Percentiles rank a stretch among this genome's conserved stretches.
These are phyloP conservation scores for Penicillium sclerotigenum DNA, from an alignment of 2,329 filamentous ascomycete species.

Conservation along the genomic window DNA sequence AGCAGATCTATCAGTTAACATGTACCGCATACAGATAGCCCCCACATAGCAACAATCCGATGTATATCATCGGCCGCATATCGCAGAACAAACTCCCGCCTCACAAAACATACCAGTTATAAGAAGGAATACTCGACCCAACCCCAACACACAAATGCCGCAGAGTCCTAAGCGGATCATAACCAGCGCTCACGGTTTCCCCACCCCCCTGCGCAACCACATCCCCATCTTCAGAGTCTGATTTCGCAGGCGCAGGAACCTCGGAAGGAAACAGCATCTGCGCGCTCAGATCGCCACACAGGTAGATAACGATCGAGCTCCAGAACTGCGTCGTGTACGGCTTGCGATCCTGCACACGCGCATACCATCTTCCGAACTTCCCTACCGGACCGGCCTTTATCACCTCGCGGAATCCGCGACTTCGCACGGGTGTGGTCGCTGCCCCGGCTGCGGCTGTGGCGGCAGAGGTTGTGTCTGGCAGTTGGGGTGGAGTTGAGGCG, in stretches of 20 bases:
- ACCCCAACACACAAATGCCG: slow-evolving; percentile 73
- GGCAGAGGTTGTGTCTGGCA: slow-evolving; percentile 12
- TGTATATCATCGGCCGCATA: too few relatives aligned
- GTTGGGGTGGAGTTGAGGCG: neutral
- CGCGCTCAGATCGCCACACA: slow-evolving; percentile 72
- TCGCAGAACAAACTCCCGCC: neutral
- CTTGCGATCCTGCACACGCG: slow-evolving; percentile 64
- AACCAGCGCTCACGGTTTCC: slow-evolving; percentile 37
- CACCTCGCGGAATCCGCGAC: slow-evolving; percentile 28
- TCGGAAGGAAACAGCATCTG: slow-evolving; percentile 60
- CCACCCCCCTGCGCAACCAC: slow-evolving; percentile 25
- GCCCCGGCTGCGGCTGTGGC: slow-evolving; percentile 26
- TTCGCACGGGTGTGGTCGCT: slow-evolving; percentile 21
- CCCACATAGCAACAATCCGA: neutral
- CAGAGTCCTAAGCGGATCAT: slow-evolving; percentile 66
- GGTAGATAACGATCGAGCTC: slow-evolving; percentile 73
- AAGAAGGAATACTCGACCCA: slow-evolving; percentile 70
- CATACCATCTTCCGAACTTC: slow-evolving; percentile 53
- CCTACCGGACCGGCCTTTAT: slow-evolving; percentile 35
- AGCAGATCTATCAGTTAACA: neutral
- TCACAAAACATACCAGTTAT: slow-evolving; percentile 64
- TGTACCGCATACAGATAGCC: neutral
- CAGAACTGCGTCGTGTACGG: slow-evolving; percentile 78
- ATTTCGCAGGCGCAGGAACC: slow-evolving; percentile 24
- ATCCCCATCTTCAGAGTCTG: slow-evolving; percentile 37